Evolutionary conservation across 148 eudicot species (phyloP).

Genomic region (Spergularia marina): DNA sequence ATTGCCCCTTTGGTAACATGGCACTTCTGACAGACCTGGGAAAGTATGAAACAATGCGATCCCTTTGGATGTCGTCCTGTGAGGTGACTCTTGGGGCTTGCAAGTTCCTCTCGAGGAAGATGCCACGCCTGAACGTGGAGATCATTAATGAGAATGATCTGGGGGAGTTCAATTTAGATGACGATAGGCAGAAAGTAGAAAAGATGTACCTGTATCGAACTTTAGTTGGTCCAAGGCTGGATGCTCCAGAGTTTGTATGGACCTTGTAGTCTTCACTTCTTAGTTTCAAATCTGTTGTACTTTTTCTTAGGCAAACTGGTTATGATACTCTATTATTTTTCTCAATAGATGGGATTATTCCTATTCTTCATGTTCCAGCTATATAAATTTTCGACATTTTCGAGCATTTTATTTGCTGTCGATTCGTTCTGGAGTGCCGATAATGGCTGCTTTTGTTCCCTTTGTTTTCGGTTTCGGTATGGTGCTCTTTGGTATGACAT

Average conservation of each 20-base stretch:
- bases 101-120: constrained; percentile 63
- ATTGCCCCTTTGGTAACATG: constrained; percentile 66
- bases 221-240: constrained; percentile 60
- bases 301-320: constrained; percentile 21
- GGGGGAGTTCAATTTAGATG: constrained; percentile 26
- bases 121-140: constrained; percentile 78
- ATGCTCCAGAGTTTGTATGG: constrained; percentile 72
- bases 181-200: constrained; percentile 57
- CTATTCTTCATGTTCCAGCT: background rate
- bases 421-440: too few species aligned
- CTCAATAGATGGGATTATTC: constrained; percentile 13
- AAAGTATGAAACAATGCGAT: constrained; percentile 93
- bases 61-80: constrained; percentile 97
- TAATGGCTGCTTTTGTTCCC: too few species aligned
- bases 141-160: constrained; percentile 59
- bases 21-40: constrained; percentile 72
- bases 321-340: constrained; percentile 6
- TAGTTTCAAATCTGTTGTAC: constrained; percentile 7
- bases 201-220: constrained; percentile 78
- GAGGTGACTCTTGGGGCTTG: constrained; percentile 74
- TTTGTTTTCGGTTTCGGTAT: too few species aligned
- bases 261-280: constrained; percentile 37
- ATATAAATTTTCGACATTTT: too few species aligned
- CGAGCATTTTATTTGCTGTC: too few species aligned
- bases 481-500: too few species aligned